phyloP scores from a whole-genome alignment of 805 yeast genomes.

The Barnettozyma pratensis region DNA sequence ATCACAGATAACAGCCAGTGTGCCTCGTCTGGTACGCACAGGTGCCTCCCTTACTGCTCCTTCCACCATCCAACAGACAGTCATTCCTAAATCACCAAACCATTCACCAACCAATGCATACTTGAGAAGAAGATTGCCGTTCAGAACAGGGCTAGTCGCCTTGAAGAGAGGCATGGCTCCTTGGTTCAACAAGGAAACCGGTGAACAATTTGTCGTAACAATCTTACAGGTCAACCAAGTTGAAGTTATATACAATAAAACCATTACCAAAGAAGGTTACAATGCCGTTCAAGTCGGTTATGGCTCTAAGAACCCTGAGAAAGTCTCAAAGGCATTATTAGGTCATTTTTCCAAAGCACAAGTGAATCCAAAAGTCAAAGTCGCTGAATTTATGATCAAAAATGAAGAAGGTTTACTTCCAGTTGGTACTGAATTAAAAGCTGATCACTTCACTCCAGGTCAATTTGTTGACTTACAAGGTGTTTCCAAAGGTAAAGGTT shows the following conservation, averaged over 20 bases:
- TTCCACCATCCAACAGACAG: constrained; percentile 25
- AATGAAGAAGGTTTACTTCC: constrained; percentile 61
- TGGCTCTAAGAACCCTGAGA: constrained; percentile 59
- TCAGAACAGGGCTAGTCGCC: constrained; percentile 81
- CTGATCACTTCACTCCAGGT: constrained; percentile 80
- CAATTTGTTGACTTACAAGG: constrained; percentile 80
- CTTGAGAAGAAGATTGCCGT: constrained; percentile 63
- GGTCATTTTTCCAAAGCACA: constrained; percentile 76
- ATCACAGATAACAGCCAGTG: constrained; percentile 11
- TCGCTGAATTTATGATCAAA: constrained; percentile 77
- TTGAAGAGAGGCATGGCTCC: constrained; percentile 88
- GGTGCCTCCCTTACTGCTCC: constrained; percentile 34
- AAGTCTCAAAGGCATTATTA: constrained; percentile 58
- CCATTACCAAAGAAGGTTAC: constrained; percentile 71
- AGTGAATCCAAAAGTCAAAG: constrained; percentile 75
- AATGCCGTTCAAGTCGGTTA: constrained; percentile 84
- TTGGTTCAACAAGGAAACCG: constrained; percentile 62
- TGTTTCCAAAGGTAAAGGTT: constrained; percentile 88
- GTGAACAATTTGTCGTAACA: constrained; percentile 75
- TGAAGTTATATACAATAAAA: constrained; percentile 75
- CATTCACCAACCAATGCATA: constrained; percentile 69
- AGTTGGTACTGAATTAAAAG: constrained; percentile 70
- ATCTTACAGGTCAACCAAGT: constrained; percentile 82
- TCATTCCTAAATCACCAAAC: constrained; percentile 43
- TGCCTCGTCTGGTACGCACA: constrained; percentile 26